Conservation (phyloP, 306 rosid genomes). For the Abrus pulchellus region DNA sequence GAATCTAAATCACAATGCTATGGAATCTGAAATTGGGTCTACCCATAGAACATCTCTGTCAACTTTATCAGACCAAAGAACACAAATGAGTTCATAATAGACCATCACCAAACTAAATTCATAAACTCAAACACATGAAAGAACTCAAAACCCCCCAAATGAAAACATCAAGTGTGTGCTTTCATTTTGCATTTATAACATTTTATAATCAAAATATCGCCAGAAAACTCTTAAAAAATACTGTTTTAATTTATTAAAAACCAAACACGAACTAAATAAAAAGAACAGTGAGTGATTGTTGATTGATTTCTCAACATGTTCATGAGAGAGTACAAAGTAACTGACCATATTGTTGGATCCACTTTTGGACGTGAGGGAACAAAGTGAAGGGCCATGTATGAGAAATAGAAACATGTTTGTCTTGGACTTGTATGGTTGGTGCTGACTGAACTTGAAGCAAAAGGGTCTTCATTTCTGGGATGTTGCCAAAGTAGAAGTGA, state of each 20-base stretch:
- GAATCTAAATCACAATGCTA: neutral
- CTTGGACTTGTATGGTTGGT: neutral
- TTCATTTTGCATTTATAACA: neutral
- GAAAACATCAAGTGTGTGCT: neutral
- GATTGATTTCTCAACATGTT: neutral
- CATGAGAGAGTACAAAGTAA: neutral
- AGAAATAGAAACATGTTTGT: conserved; percentile 30
- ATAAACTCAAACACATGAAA: neutral
- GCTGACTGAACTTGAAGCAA: conserved; percentile 33
- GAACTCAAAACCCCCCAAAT: neutral
- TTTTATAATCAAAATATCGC: neutral
- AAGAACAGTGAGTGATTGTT: neutral
- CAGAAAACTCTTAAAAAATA: neutral
- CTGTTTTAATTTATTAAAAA: neutral
- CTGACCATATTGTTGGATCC: conserved; percentile 68
- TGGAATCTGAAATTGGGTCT: neutral
- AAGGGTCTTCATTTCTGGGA: conserved; percentile 62
- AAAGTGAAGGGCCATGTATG: conserved; percentile 63
- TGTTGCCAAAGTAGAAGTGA: conserved; percentile 65
- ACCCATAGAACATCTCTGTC: neutral
- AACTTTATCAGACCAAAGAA: neutral
- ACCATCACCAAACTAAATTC: neutral
- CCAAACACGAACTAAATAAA: neutral
- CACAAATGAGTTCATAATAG: neutral
- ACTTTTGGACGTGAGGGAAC: conserved; percentile 61